Base-by-base conservation (phyloP, 78 protist species). In the Anaeramoeba flamelloides region DNA sequence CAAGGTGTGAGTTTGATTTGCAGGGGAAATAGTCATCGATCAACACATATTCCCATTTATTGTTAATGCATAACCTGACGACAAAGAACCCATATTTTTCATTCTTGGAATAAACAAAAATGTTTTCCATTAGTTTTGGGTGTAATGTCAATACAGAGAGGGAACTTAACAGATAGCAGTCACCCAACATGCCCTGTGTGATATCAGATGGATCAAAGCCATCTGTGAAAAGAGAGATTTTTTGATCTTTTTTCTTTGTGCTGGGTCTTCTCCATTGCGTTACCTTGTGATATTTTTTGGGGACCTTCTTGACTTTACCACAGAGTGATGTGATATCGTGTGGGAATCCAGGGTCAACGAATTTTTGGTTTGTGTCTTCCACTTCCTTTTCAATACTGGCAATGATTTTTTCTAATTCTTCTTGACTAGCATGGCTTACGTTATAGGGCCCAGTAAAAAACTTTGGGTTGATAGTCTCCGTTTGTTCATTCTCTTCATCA, bases 21-120 rank as follows among this genome's bases (percentile, higher is more conserved):
- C 81, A 78, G 77, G 81, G 81, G 30, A 78, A 31, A 1, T 39
- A 26, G 69, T 78, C 81, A 40, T 78, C 81, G 36, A 78, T 32
- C 34, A 40, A 0, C 8, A 78, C 75, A 12, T 22, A 39, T 2
- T 2, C 3, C 81, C 74, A 41, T 0, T 3, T 75, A 39, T 37
- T 76, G 81, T 79, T 40, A 34, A 2, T 30, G 30, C 53, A 32
- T 40, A 40, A 41, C n/a, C n/a, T n/a, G n/a, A n/a, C n/a, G n/a
- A n/a, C n/a, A n/a, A n/a, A n/a, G n/a, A n/a, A n/a, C n/a, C n/a
- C n/a, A n/a, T n/a, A n/a, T n/a, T n/a, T n/a, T n/a, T n/a, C n/a
- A n/a, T n/a, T n/a, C n/a, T n/a, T n/a, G n/a, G n/a, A n/a, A n/a
- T 53, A 26, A 26, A 17, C 17, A 26, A 53, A 26, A 53, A 53